Base-by-base conservation (phyloP, 1,139 yeast genomes). In the Pichia sp. region DNA sequence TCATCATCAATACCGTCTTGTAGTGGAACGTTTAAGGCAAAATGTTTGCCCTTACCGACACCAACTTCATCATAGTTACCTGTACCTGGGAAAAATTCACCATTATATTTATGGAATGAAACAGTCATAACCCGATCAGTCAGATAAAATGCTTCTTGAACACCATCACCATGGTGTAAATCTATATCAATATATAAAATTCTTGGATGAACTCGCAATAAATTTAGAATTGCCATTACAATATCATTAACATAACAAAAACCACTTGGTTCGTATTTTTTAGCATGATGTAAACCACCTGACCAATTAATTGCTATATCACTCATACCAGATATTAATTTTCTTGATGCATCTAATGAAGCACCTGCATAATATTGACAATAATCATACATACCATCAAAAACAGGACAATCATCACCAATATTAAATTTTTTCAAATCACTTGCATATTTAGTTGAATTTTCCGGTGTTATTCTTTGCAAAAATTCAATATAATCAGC, bases 121-220 rank as follows among this genome's bases (percentile, higher is more conserved):
- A 95, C 88, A 0, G 98, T 93, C 98, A 93, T 90, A 49, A 93
- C 99, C 59, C 98, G 75, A 69, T 93, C 98, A 6, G 97, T 90
- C 13, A 96, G 84, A 70, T 91, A 93, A 66, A 93, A 93, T 0
- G 98, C 98, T 69, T 93, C 98, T 70, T 93, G 97, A 33, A 93
- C 99, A 58, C 98, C 99, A 70, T 93, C 99, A 53, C 99, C 99
- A 65, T 93, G 99, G 67, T 93, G 99, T 27, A 93, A 89, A 69
- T 93, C 99, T 58, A 90, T 93, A 68, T 93, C 99, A 58, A 93
- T 86, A 67, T 93, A 93, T 60, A 93, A 75, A n/a, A 93, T 98
- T 60, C 98, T 77, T 46, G 96, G 96, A 70, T 93, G 96, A 66
- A 89, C 90, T 53, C 97, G 75, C 61, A 93, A 74, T 57, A 93